Evolutionary conservation across 179 eudicot species (phyloP).

Genomic region (Patellifolia procumbens): DNA sequence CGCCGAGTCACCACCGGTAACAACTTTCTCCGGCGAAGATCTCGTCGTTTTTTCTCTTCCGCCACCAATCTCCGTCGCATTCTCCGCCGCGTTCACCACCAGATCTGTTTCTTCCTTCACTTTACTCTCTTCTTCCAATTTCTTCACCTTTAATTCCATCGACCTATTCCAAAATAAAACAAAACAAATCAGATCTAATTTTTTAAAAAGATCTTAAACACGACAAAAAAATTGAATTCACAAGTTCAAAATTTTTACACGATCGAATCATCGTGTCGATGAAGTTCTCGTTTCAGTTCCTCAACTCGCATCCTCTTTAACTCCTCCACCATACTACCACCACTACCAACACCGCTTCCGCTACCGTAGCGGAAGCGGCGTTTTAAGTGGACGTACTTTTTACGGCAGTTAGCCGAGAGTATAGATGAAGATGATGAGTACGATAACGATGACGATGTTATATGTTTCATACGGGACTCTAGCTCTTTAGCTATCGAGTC

Average conservation of each 20-base stretch:
- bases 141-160: conserved; percentile 49
- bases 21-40: conserved; percentile 25
- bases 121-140: conserved; percentile 43
- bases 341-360: conserved; percentile 1
- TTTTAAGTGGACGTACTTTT: conserved; percentile 38
- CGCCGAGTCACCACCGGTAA: conserved; percentile 28
- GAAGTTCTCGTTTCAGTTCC: conserved; percentile 45
- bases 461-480: conserved; percentile 24
- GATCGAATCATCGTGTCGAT: conserved; percentile 53
- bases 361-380: conserved; percentile 33
- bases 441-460: no score
- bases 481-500: conserved; percentile 49
- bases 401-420: conserved; percentile 35
- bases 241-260: conserved; percentile 37
- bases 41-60: conserved; percentile 16
- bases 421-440: no score
- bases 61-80: neutral
- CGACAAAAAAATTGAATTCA: no score
- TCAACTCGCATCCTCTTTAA: conserved; percentile 47
- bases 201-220: no score
- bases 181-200: conserved; percentile 33
- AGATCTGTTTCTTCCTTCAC: conserved; percentile 38
- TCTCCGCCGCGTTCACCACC: conserved; percentile 25
- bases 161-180: conserved; percentile 35
- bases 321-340: conserved; percentile 37